Evolutionary conservation across 2,329 filamentous ascomycete species (phyloP).

Genomic region (Sclerotinia spermophila): DNA sequence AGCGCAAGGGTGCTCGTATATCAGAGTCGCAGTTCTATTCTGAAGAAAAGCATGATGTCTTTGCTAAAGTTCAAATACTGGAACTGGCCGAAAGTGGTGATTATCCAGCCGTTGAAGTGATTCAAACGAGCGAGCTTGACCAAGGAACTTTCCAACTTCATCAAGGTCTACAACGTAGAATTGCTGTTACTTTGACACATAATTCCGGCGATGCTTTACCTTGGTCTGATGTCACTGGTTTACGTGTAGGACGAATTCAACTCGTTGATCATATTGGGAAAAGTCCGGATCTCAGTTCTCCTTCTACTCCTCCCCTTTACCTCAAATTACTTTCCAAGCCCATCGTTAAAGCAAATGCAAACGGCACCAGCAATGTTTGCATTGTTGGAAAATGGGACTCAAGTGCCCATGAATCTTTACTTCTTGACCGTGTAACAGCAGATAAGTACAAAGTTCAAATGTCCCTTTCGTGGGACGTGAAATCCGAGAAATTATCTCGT

Average conservation of each 20-base stretch:
- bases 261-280: conserved; percentile 83
- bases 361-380: conserved; percentile 83
- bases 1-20: conserved; percentile 59
- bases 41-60: conserved; percentile 90
- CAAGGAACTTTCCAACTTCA: conserved; percentile 91
- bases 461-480: conserved; percentile 80
- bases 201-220: conserved; percentile 83
- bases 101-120: conserved; percentile 88
- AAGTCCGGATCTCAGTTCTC: conserved; percentile 70
- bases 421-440: conserved; percentile 90
- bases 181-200: conserved; percentile 85
- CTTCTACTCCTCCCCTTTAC: conserved; percentile 64
- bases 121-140: conserved; percentile 80
- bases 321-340: conserved; percentile 77
- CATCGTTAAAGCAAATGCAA: conserved; percentile 76
- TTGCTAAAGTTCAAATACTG: conserved; percentile 81
- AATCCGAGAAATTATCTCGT: conserved; percentile 77
- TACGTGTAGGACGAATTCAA: conserved; percentile 77
- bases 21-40: conserved; percentile 90
- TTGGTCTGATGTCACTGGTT: conserved; percentile 76
- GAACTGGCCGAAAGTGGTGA: conserved; percentile 89
- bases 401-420: conserved; percentile 82
- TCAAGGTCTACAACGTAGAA: conserved; percentile 85
- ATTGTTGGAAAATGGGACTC: conserved; percentile 96
- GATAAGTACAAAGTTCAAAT: conserved; percentile 91